Percentiles rank a stretch among this genome's conserved stretches.
Conservation (phyloP, 805 yeast genomes). For the Candida parachauliodes region DNA sequence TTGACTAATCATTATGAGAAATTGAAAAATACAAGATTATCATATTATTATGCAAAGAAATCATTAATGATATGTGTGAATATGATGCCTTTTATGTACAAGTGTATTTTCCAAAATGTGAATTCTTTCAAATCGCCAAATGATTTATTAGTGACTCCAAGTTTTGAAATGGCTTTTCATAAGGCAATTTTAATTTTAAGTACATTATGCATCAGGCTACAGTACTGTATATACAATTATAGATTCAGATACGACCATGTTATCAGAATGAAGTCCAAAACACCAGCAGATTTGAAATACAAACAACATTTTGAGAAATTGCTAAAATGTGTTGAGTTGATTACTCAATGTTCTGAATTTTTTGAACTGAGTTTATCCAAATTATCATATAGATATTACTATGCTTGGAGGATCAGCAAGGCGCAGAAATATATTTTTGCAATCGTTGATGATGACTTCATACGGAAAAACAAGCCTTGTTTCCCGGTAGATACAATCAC, state of each 20-base stretch:
- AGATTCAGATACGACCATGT: slow-evolving; percentile 12
- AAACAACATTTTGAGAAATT: slow-evolving; percentile 10
- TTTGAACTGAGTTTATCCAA: slow-evolving; percentile 25
- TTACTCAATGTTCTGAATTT: slow-evolving; percentile 10
- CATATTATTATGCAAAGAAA: slow-evolving; percentile 33
- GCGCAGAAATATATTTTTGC: slow-evolving; percentile 46
- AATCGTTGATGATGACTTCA: slow-evolving; percentile 27
- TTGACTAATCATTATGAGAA: slow-evolving; percentile 39
- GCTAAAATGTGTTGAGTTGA: slow-evolving; percentile 8
- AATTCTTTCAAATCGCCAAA: slow-evolving; percentile 39
- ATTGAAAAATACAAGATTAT: slow-evolving; percentile 20
- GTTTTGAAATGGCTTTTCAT: slow-evolving; percentile 24
- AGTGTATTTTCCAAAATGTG: slow-evolving; percentile 26
- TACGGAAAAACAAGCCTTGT: slow-evolving; percentile 11
- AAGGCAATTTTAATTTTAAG: slow-evolving; percentile 24
- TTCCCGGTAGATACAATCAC: slow-evolving; percentile 9
- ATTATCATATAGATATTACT: slow-evolving; percentile 56
- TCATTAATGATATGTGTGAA: slow-evolving; percentile 22
- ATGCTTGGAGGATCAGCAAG: slow-evolving; percentile 66
- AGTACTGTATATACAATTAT: slow-evolving; percentile 9
- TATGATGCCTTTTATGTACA: slow-evolving; percentile 28
- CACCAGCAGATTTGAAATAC: slow-evolving; percentile 8
- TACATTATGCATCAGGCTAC: slow-evolving; percentile 20
- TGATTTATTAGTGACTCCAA: slow-evolving; percentile 41
- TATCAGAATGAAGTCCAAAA: slow-evolving; percentile 3